phyloP scores from a whole-genome alignment of 352 stramenopile genomes.

The Blastocystis sp. region DNA sequence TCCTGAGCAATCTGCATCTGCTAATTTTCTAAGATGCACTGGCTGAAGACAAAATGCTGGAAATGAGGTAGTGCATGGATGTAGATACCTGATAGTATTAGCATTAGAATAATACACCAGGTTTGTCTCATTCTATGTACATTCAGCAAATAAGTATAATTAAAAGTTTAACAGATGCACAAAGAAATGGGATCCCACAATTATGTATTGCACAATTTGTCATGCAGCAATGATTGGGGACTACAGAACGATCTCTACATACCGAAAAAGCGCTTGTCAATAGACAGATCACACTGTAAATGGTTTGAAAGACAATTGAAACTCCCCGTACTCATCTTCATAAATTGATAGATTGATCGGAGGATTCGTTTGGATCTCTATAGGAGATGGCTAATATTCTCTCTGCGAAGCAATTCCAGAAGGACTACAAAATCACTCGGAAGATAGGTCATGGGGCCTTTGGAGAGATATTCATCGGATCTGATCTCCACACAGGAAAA shows the following conservation, averaged over 20 bases:
- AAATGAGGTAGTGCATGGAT: background rate
- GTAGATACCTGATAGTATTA: background rate
- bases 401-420: conserved; percentile 31
- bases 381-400: background rate
- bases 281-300: no score
- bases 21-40: background rate
- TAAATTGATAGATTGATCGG: background rate
- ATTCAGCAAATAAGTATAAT: background rate
- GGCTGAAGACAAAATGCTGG: background rate
- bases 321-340: background rate
- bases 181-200: background rate
- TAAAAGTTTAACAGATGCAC: background rate
- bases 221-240: no score
- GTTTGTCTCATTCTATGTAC: background rate
- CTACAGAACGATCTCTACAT: no score
- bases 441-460: conserved; percentile 99
- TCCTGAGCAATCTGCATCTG: background rate
- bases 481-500: conserved; percentile 71
- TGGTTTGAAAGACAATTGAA: background rate
- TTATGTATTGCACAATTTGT: no score
- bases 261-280: no score
- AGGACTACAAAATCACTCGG: conserved; percentile 89
- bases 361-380: background rate
- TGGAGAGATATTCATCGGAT: conserved; percentile 98
- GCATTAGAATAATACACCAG: background rate